Evolutionary conservation across 495 filamentous ascomycete genomes (phyloP).

Genomic region (Neurospora sp.): DNA sequence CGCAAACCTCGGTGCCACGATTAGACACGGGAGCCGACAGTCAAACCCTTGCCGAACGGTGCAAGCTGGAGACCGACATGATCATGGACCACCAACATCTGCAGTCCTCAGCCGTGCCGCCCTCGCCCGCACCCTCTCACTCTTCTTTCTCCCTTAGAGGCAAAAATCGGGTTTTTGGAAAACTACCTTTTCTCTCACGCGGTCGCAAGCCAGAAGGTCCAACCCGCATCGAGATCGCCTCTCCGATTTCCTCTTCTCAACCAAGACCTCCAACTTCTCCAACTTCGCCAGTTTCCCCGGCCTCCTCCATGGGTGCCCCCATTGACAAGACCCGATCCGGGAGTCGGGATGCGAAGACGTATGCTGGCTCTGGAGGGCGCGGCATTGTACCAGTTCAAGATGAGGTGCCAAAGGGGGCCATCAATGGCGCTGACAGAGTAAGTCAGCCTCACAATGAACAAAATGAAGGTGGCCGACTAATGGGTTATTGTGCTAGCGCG

Average conservation of each 20-base stretch:
- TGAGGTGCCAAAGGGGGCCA: constrained; percentile 75
- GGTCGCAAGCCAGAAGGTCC: constrained; percentile 20
- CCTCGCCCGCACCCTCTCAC: constrained; percentile 9
- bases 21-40: constrained; percentile 30
- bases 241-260: constrained; percentile 5
- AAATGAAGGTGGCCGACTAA: constrained; percentile 6
- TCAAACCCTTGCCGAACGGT: constrained; percentile 32
- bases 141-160: constrained; percentile 12
- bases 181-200: constrained; percentile 28
- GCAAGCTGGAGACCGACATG: constrained; percentile 22
- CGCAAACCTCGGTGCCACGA: constrained; percentile 19
- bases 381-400: constrained; percentile 48
- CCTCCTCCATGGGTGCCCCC: constrained; percentile 11
- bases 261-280: constrained; percentile 5
- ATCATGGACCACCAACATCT: constrained; percentile 32
- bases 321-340: constrained; percentile 11
- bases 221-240: neutral
- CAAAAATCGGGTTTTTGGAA: constrained; percentile 28
- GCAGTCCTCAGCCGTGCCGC: constrained; percentile 11
- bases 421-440: constrained; percentile 69
- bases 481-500: constrained; percentile 30
- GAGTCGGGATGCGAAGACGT: constrained; percentile 13
- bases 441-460: constrained; percentile 15
- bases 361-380: constrained; percentile 10
- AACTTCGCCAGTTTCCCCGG: constrained; percentile 10